These are phyloP conservation scores for Cylindrodendrum hubeiense DNA, from an alignment of 2,329 filamentous ascomycete genomes.

Conservation along the genomic window DNA sequence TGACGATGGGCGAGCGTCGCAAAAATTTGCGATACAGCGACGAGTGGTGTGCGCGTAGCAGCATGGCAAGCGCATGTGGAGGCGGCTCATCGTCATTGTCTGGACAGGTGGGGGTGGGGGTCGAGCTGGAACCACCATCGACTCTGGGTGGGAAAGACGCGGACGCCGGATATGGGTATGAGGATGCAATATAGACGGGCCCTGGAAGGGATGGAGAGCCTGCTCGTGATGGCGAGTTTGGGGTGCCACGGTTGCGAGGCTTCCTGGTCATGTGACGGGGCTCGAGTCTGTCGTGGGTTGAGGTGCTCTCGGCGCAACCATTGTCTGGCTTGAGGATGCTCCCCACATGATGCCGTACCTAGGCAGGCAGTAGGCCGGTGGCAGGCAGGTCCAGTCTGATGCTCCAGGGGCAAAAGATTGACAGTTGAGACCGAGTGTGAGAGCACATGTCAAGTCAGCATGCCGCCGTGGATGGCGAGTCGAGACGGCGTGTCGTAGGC, in stretches of 20 bases:
- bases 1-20: slow-evolving; percentile 26
- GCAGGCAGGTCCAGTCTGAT: neutral
- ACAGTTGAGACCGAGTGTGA: neutral
- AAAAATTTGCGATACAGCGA: slow-evolving; percentile 43
- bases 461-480: neutral
- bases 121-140: neutral
- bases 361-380: neutral
- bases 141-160: no score
- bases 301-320: no score
- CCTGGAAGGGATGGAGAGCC: no score
- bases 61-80: neutral
- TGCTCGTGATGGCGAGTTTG: no score
- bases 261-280: no score
- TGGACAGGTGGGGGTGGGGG: no score
- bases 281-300: no score
- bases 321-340: no score
- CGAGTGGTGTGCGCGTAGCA: slow-evolving; percentile 33
- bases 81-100: neutral
- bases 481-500: no score
- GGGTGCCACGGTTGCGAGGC: no score
- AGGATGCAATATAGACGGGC: no score
- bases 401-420: neutral
- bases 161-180: no score
- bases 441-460: slow-evolving; percentile 21
- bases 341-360: neutral